These are phyloP conservation scores for Bertia moriformis DNA, from an alignment of 2,329 filamentous ascomycete species.

Conservation along the genomic window DNA sequence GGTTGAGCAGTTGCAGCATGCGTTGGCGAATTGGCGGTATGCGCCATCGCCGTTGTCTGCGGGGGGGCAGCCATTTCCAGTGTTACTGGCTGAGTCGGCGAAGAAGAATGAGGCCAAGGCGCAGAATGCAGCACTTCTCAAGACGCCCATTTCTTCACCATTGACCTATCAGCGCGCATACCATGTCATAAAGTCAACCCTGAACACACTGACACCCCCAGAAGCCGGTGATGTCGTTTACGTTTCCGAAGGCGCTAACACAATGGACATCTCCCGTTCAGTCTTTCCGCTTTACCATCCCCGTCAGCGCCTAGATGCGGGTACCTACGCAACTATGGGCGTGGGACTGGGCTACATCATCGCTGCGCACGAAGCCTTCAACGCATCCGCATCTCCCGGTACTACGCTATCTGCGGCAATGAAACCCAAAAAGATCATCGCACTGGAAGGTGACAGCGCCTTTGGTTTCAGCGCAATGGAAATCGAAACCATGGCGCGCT, in stretches of 20 bases:
- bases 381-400: conserved; percentile 17
- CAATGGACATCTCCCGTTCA: conserved; percentile 44
- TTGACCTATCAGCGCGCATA: conserved; percentile 34
- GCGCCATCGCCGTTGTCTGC: conserved; percentile 10
- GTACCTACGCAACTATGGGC: conserved; percentile 44
- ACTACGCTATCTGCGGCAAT: conserved; percentile 10
- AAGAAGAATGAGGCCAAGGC: conserved; percentile 31
- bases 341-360: conserved; percentile 40
- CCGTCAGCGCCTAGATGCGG: conserved; percentile 38
- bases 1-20: conserved; percentile 24
- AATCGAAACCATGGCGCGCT: conserved; percentile 38
- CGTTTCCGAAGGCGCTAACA: conserved; percentile 41
- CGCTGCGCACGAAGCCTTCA: conserved; percentile 39
- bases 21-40: conserved; percentile 28
- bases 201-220: conserved; percentile 27
- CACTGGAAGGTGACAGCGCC: conserved; percentile 37
- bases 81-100: conserved; percentile 13
- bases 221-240: conserved; percentile 33
- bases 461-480: conserved; percentile 40
- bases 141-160: conserved; percentile 14
- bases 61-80: too few relatives aligned
- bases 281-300: conserved; percentile 36
- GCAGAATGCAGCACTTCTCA: conserved; percentile 21
- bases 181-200: conserved; percentile 30
- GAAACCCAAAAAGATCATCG: conserved; percentile 32